phyloP scores from a whole-genome alignment of 2,329 filamentous ascomycete genomes.

The Diplodia sapinea region DNA sequence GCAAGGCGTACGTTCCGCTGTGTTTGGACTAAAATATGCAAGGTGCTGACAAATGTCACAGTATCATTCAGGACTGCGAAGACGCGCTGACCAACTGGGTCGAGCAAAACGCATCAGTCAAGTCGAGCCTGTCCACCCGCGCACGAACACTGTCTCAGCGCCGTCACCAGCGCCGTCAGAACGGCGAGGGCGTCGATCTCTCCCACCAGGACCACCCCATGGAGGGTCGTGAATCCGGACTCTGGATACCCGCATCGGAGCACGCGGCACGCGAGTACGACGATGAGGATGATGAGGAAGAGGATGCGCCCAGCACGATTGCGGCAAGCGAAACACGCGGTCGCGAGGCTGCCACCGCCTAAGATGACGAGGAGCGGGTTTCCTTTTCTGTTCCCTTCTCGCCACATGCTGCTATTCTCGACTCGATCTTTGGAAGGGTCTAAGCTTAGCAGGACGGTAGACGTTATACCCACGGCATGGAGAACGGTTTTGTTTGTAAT shows the following conservation, averaged over 20 bases:
- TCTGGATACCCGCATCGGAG: conserved; percentile 79
- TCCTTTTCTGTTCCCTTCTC: neutral
- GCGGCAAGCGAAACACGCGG: conserved; percentile 51
- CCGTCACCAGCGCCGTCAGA: conserved; percentile 69
- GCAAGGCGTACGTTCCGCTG: conserved; percentile 70
- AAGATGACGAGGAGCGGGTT: neutral
- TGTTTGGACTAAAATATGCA: neutral
- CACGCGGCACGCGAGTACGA: conserved; percentile 66
- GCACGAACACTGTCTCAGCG: conserved; percentile 87
- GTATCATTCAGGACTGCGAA: conserved; percentile 98
- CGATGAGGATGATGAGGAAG: conserved; percentile 66
- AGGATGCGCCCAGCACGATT: conserved; percentile 53
- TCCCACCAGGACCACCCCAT: conserved; percentile 81
- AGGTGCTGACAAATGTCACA: conserved; percentile 40
- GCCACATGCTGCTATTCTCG: conserved; percentile 4
- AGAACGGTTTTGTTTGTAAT: conserved; percentile 4
- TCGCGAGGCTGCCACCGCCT: conserved; percentile 51
- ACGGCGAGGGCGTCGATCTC: conserved; percentile 78
- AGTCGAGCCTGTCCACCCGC: conserved; percentile 83
- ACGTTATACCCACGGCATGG: conserved; percentile 23
- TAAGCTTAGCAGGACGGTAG: conserved; percentile 13
- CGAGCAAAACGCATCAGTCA: conserved; percentile 84
- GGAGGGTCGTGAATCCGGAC: conserved; percentile 72
- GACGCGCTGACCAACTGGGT: conserved; percentile 98
- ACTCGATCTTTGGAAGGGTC: neutral